These are phyloP conservation scores for Solanum ahanhuiri DNA, from an alignment of 257 asterid species.

Conservation along the genomic window DNA sequence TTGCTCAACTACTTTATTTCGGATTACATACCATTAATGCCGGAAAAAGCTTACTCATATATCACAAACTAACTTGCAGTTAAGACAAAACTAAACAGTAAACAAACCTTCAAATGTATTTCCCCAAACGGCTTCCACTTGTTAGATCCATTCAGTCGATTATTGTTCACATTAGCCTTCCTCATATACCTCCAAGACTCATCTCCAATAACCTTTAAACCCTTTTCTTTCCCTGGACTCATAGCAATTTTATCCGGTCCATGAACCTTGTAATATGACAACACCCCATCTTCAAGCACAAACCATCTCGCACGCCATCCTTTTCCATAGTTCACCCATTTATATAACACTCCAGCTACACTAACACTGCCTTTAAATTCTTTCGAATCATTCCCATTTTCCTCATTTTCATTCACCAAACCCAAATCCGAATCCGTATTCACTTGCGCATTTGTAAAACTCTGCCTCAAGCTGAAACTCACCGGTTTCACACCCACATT, in stretches of 20 bases:
- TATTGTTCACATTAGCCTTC: slow-evolving; percentile 36
- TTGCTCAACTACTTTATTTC: not conserved
- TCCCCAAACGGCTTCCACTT: slow-evolving; percentile 84
- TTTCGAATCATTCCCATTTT: slow-evolving; percentile 22
- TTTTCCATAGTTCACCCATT: slow-evolving; percentile 98
- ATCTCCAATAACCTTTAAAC: slow-evolving; percentile 73
- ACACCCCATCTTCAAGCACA: slow-evolving; percentile 90
- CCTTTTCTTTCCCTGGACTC: slow-evolving; percentile 53
- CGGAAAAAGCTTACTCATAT: not conserved
- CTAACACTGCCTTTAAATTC: slow-evolving; percentile 25
- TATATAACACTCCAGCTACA: slow-evolving; percentile 68
- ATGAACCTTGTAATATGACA: slow-evolving; percentile 88
- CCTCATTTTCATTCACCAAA: slow-evolving; percentile 21
- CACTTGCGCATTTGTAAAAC: slow-evolving; percentile 40
- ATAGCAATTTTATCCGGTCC: slow-evolving; percentile 84
- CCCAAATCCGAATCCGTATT: slow-evolving; percentile 23
- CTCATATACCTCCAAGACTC: slow-evolving; percentile 87
- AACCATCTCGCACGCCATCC: slow-evolving; percentile 99
- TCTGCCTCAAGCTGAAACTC: slow-evolving; percentile 51
- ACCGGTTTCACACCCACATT: slow-evolving; percentile 19
- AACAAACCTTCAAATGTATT: slow-evolving; percentile 77
- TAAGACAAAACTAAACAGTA: not conserved
- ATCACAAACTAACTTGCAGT: not conserved
- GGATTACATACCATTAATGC: not conserved
- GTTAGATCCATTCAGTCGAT: slow-evolving; percentile 29